A percentile compares a stretch with the other conserved stretches of the same genome.
Conservation (phyloP, 2,329 filamentous ascomycete species). For the Claviceps pazoutovae region DNA sequence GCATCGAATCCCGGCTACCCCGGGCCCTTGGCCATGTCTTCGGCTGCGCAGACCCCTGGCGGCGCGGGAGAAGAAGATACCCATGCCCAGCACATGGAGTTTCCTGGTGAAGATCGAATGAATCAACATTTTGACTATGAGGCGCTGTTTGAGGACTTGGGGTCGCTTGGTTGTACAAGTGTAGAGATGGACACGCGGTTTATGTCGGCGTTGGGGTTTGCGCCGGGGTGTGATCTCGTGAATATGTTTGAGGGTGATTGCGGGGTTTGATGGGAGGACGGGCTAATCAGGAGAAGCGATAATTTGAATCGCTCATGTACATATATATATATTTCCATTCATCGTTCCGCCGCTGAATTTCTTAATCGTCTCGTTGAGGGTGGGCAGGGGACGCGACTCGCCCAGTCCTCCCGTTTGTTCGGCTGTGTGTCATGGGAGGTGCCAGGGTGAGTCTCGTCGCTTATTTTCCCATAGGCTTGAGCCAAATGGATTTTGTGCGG, state of each 20-base stretch:
- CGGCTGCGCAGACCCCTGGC: neutral
- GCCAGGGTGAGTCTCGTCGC: too few relatives aligned
- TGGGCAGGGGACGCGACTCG: neutral
- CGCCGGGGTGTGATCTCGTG: conserved; percentile 44
- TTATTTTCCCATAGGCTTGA: too few relatives aligned
- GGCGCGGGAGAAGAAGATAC: neutral
- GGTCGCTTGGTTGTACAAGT: conserved; percentile 35
- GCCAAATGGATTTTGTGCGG: too few relatives aligned
- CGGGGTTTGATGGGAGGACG: conserved; percentile 13
- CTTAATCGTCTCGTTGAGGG: neutral
- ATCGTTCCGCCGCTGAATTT: neutral
- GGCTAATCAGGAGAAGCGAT: neutral
- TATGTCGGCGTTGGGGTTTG: conserved; percentile 53
- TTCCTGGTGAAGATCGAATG: conserved; percentile 1
- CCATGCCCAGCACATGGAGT: neutral
- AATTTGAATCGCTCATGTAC: too few relatives aligned
- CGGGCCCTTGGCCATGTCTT: neutral
- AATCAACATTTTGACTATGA: conserved; percentile 30
- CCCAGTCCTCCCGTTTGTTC: too few relatives aligned
- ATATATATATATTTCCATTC: neutral
- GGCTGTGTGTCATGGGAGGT: neutral
- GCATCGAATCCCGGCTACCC: neutral
- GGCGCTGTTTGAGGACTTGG: conserved; percentile 37
- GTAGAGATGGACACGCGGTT: conserved; percentile 46
- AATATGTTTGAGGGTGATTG: conserved; percentile 33